These are phyloP conservation scores for Boletus sensibilis DNA, from an alignment of 768 basidiomycete species.

Conservation along the genomic window DNA sequence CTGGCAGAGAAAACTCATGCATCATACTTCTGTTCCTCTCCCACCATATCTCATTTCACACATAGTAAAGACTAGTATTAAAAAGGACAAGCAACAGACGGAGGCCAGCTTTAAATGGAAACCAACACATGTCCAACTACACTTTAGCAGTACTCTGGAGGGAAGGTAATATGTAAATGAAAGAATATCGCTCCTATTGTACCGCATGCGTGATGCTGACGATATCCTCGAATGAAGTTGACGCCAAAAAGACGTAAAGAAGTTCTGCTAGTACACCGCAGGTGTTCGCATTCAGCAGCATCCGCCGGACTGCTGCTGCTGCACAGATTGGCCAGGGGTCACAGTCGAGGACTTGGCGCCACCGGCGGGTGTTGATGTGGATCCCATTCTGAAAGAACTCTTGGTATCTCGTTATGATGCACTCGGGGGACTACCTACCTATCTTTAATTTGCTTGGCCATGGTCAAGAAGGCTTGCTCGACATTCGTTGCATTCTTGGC, in stretches of 20 bases:
- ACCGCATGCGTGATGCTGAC: slow-evolving; percentile 29
- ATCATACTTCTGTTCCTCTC: too few species aligned
- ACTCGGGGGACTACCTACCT: slow-evolving; percentile 47
- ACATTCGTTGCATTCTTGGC: slow-evolving; percentile 99
- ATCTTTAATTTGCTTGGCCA: slow-evolving; percentile 96
- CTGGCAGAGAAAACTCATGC: background rate
- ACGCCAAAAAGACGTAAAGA: slow-evolving; percentile 17
- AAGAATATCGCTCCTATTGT: slow-evolving; percentile 34
- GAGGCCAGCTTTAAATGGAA: slow-evolving; percentile 26
- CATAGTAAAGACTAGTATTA: slow-evolving; percentile 18
- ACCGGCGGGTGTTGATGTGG: slow-evolving; percentile 70
- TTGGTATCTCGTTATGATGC: background rate
- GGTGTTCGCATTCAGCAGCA: slow-evolving; percentile 64
- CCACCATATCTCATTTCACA: background rate
- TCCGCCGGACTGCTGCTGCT: slow-evolving; percentile 66
- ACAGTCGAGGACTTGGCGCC: slow-evolving; percentile 81
- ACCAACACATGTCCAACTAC: slow-evolving; percentile 29
- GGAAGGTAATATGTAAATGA: slow-evolving; percentile 34
- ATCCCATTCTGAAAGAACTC: slow-evolving; percentile 65
- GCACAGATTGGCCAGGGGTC: slow-evolving; percentile 80
- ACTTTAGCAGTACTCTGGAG: slow-evolving; percentile 26
- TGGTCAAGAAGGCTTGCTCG: slow-evolving; percentile 98
- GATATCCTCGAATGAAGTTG: slow-evolving; percentile 23
- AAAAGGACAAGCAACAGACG: slow-evolving; percentile 24
- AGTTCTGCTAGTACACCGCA: slow-evolving; percentile 18